Base-by-base conservation (phyloP, 2,329 filamentous ascomycete species). In the Diaporthe sp. region DNA sequence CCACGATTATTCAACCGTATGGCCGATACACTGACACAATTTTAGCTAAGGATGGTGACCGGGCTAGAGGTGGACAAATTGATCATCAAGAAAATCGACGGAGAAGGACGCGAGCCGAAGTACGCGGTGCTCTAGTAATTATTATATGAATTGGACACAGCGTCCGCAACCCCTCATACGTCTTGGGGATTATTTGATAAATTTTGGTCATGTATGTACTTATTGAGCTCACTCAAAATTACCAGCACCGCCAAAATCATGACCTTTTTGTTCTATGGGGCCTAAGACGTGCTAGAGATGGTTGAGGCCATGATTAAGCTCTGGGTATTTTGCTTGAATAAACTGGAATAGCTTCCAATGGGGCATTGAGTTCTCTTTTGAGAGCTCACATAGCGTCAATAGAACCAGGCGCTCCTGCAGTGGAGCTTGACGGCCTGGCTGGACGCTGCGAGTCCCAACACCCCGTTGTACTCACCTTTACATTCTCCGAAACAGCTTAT, bases 21-120 rank as follows among this genome's bases (percentile, higher is more conserved):
- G 1, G 22, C 22, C 25, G 9, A 10, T 7, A 39, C 22, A 8
- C 70, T 61, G 3, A 60, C 25, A 49, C 19, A 25, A 2, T 1
- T n/a, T 13, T 7, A 74, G 72, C 12, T 74, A 8, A 65, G 72
- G 15, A 74, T 74, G 72, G 31, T 74, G 25, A 70, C 72, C 9
- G 72, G 51, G 13, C 22, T 74, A 22, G 61, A 70, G 1, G 44
- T 70, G 6, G n/a, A 42, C 4, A 74, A 51, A 46, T 51, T 74
- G 53, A 70, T 46, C 6, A 70, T 74, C 17, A 70, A 70, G 13
- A 46, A 74, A 28, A 42, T 60, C 12, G 39, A 74, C 8, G 28
- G 61, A 34, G 51, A 22, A 46, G 22, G 17, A 17, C 51, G 61
- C 8, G 61, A 34, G 39, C 61, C 61, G 13, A 46, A 60, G 31